These are phyloP conservation scores for Dothideomycetes sp. DNA, from an alignment of 2,329 filamentous ascomycete genomes.

Conservation along the genomic window DNA sequence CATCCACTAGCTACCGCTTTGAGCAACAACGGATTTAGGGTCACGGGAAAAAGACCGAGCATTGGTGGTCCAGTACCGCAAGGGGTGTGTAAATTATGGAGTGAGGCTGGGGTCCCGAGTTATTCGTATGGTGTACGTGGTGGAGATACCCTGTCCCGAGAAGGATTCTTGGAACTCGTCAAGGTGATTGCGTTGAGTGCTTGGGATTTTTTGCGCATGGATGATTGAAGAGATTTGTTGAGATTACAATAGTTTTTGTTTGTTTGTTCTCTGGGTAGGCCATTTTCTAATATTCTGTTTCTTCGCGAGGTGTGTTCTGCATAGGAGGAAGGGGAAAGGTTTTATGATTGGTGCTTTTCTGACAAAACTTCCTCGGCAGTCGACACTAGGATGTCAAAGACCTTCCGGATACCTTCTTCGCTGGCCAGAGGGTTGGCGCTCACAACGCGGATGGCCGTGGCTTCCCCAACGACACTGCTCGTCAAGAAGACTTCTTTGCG, in stretches of 20 bases:
- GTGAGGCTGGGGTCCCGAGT: background rate
- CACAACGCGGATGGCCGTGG: conserved; percentile 73
- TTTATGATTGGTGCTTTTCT: no score
- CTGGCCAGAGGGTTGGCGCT: conserved; percentile 62
- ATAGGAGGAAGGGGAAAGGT: no score
- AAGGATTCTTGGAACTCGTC: background rate
- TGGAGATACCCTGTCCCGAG: background rate
- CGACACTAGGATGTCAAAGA: conserved; percentile 65
- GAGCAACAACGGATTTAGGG: background rate
- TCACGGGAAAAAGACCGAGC: background rate
- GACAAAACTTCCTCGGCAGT: conserved; percentile 49
- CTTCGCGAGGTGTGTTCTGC: no score
- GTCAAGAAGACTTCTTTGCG: conserved; percentile 76
- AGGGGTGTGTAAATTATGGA: background rate
- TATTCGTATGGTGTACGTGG: background rate
- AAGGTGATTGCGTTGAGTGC: conserved; percentile 7
- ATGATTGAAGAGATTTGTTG: no score
- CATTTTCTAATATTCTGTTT: no score
- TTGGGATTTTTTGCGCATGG: conserved; percentile 7
- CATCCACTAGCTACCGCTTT: conserved; percentile 2
- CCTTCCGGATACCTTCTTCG: conserved; percentile 59
- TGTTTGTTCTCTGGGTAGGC: no score
- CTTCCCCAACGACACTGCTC: conserved; percentile 60
- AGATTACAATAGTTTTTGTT: no score
- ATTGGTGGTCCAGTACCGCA: background rate